phyloP scores from a whole-genome alignment of 2,329 filamentous ascomycete genomes.

The Elsinoe arachidis region DNA sequence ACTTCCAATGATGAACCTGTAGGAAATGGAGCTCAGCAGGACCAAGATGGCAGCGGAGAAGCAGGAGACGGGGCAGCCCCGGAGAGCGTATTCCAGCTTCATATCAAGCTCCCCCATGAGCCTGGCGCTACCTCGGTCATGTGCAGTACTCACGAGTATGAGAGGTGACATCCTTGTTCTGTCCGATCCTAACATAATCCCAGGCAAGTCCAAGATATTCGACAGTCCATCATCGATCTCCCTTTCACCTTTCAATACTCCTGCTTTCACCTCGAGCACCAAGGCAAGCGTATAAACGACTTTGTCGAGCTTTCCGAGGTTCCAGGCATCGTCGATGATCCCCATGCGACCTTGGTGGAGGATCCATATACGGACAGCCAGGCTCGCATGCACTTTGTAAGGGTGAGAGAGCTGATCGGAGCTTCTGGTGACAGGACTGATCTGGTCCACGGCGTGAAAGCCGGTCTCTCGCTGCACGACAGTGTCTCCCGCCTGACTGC shows the following conservation, averaged over 20 bases:
- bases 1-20: not conserved
- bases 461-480: conserved; percentile 82
- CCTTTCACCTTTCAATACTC: conserved; percentile 93
- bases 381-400: conserved; percentile 84
- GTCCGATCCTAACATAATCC: conserved; percentile 40
- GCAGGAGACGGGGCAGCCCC: not conserved
- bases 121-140: conserved; percentile 75
- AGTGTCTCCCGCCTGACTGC: conserved; percentile 41
- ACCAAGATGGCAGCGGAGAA: conserved; percentile 9
- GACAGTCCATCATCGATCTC: conserved; percentile 90
- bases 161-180: conserved; percentile 15
- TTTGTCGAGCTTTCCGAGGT: conserved; percentile 89
- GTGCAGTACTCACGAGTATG: conserved; percentile 42
- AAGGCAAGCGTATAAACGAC: conserved; percentile 85
- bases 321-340: conserved; percentile 63
- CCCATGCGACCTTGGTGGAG: conserved; percentile 74
- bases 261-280: conserved; percentile 94
- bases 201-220: conserved; percentile 95
- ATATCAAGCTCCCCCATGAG: conserved; percentile 72
- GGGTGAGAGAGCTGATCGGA: conserved; percentile 86
- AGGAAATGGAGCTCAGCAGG: conserved; percentile 1
- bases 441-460: conserved; percentile 72
- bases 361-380: conserved; percentile 99
- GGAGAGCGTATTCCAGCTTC: conserved; percentile 54
- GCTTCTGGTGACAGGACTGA: conserved; percentile 84